Evolutionary conservation across 352 stramenopile genomes (phyloP).

Genomic region (Phytophthora pinifolia): DNA sequence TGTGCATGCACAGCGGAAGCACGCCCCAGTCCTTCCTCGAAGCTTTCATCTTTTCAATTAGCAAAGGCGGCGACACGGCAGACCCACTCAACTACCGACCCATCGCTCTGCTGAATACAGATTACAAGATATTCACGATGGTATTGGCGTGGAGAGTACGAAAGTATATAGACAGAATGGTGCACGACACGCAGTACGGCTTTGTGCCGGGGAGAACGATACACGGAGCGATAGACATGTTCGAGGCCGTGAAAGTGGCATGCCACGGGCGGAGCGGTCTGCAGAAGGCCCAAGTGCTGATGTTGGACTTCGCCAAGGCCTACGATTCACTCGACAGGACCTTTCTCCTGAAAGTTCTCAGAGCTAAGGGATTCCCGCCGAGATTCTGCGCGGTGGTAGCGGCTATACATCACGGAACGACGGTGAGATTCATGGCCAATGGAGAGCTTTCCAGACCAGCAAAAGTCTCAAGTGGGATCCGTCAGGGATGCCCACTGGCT

Average conservation of each 20-base stretch:
- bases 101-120: conserved; percentile 7
- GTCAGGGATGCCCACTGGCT: background rate
- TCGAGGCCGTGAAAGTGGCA: conserved; percentile 2
- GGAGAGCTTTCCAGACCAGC: background rate
- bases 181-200: background rate
- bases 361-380: conserved; percentile 4
- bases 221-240: conserved; percentile 6
- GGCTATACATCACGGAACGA: background rate
- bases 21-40: too few relatives aligned
- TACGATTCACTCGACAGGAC: conserved; percentile 8
- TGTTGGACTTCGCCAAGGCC: conserved; percentile 10
- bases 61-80: background rate
- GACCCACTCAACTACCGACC: conserved; percentile 7
- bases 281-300: background rate
- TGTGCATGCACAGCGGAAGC: too few relatives aligned
- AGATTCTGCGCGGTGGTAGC: too few relatives aligned
- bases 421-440: background rate
- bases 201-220: too few relatives aligned
- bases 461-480: background rate
- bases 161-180: background rate
- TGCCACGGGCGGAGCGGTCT: background rate
- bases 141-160: conserved; percentile 5
- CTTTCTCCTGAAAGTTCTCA: background rate
- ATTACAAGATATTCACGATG: conserved; percentile 11
- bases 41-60: conserved; percentile 1